Percentiles rank a stretch among this genome's conserved stretches.
These are phyloP conservation scores for Carpinus viminea DNA, from an alignment of 306 rosid species.

Conservation along the genomic window DNA sequence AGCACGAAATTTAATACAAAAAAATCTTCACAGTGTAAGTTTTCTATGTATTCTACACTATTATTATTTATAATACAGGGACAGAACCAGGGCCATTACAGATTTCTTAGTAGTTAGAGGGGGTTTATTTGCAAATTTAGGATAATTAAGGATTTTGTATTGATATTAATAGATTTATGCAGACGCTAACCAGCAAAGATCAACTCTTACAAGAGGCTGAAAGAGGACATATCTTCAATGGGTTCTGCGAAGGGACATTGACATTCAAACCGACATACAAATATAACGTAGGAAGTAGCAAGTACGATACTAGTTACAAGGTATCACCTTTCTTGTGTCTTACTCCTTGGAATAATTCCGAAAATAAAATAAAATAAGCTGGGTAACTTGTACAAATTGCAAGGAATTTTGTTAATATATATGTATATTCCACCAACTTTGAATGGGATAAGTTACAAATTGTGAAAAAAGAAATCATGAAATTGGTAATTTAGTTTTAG, in stretches of 20 bases:
- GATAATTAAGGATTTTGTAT: neutral
- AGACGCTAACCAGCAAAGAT: conserved; percentile 49
- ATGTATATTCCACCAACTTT: too few species aligned
- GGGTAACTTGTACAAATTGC: neutral
- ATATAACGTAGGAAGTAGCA: conserved; percentile 67
- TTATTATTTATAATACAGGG: too few species aligned
- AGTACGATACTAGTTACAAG: conserved; percentile 80
- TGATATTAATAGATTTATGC: conserved; percentile 8
- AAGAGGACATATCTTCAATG: conserved; percentile 70
- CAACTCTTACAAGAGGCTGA: conserved; percentile 74
- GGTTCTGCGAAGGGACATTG: conserved; percentile 72
- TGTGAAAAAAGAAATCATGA: too few species aligned
- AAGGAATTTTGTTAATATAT: neutral
- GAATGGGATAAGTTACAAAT: too few species aligned
- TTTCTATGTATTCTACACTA: neutral
- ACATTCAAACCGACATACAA: conserved; percentile 79
- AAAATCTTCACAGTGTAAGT: conserved; percentile 52
- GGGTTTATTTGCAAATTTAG: too few species aligned
- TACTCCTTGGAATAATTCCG: neutral
- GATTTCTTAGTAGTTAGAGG: too few species aligned
- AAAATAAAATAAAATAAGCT: too few species aligned
- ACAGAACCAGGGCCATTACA: too few species aligned
- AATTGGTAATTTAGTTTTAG: too few species aligned
- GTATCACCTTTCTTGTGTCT: conserved; percentile 16
- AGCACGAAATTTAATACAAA: conserved; percentile 45